phyloP scores from a whole-genome alignment of 2,329 filamentous ascomycete species.

The Scedosporium dehoogii region DNA sequence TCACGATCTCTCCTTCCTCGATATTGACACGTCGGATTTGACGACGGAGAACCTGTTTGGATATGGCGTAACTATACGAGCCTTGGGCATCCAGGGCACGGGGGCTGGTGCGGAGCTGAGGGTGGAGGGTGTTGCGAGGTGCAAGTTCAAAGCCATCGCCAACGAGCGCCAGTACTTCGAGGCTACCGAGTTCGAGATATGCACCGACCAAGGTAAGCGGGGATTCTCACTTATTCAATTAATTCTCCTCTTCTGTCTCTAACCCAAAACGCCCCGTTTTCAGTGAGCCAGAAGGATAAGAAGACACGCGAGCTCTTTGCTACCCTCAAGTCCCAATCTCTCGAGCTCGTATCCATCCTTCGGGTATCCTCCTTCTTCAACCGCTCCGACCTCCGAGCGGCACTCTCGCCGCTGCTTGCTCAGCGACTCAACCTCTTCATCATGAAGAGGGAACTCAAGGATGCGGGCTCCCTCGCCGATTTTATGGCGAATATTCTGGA shows the following conservation, averaged over 20 bases:
- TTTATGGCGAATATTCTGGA: constrained; percentile 95
- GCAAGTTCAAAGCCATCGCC: constrained; percentile 39
- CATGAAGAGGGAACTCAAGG: constrained; percentile 65
- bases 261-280: constrained; percentile 1
- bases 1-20: constrained; percentile 27
- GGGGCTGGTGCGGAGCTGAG: constrained; percentile 67
- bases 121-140: constrained; percentile 74
- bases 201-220: constrained; percentile 56
- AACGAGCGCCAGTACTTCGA: constrained; percentile 82
- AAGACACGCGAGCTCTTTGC: constrained; percentile 63
- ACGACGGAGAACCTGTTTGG: constrained; percentile 67
- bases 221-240: not conserved
- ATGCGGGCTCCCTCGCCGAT: constrained; percentile 81
- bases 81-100: constrained; percentile 66
- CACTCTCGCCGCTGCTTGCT: constrained; percentile 74
- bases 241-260: constrained; percentile 2
- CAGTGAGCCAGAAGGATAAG: constrained; percentile 32
- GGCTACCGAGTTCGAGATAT: constrained; percentile 57
- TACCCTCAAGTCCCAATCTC: constrained; percentile 72
- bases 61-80: constrained; percentile 73
- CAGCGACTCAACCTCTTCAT: constrained; percentile 83
- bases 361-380: constrained; percentile 78
- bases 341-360: constrained; percentile 77
- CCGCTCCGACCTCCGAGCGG: constrained; percentile 51
- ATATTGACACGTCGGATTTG: constrained; percentile 48